These are phyloP conservation scores for Coemansia sp. DNA, from an alignment of 192 early-diverging fungal genomes.

Conservation along the genomic window DNA sequence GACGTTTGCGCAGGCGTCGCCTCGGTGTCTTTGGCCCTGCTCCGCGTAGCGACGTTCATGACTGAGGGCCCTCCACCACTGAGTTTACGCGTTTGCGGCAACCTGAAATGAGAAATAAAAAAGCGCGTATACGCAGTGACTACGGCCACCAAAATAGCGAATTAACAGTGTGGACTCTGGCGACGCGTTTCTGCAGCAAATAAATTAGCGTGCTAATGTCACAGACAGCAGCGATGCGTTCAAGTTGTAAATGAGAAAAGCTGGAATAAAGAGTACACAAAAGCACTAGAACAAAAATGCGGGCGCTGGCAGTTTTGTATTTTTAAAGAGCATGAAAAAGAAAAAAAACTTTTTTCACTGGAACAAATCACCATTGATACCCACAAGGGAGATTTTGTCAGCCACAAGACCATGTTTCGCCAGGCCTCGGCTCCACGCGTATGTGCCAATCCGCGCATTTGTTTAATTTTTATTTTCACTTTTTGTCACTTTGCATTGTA, in stretches of 20 bases:
- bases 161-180: no score
- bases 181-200: no score
- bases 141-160: no score
- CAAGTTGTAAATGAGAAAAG: no score
- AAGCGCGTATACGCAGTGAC: no score
- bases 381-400: slow-evolving; percentile 11
- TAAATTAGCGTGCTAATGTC: no score
- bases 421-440: background rate
- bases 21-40: slow-evolving; percentile 30
- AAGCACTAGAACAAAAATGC: background rate
- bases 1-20: background rate
- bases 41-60: slow-evolving; percentile 46
- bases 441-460: background rate
- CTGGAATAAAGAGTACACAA: background rate
- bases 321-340: background rate
- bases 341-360: slow-evolving; percentile 10
- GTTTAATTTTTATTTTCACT: background rate
- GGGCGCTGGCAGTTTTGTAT: background rate
- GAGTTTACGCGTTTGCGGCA: slow-evolving; percentile 3
- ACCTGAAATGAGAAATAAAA: slow-evolving; percentile 4
- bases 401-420: background rate
- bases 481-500: background rate
- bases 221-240: no score
- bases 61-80: background rate
- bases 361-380: background rate